Conservation (phyloP, 805 yeast species). For the Zygoascus bituminiphila region DNA sequence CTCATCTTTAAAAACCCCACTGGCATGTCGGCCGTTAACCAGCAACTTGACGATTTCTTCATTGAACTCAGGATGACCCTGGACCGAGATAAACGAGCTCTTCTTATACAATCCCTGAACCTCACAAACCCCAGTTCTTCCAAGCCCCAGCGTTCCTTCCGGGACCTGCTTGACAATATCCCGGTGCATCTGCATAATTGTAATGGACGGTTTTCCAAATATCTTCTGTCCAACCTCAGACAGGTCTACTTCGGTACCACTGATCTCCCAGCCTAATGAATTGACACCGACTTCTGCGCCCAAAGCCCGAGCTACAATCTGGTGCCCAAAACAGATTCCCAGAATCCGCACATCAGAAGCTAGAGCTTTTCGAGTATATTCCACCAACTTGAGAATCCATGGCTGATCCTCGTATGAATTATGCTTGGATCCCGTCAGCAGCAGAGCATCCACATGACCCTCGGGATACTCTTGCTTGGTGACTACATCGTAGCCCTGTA, state of each 20-base stretch:
- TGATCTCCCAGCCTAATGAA: slow-evolving; percentile 66
- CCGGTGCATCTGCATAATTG: slow-evolving; percentile 49
- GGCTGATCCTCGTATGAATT: slow-evolving; percentile 27
- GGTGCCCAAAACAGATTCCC: slow-evolving; percentile 84
- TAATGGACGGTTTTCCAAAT: slow-evolving; percentile 26
- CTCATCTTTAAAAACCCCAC: slow-evolving; percentile 11
- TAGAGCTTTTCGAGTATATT: slow-evolving; percentile 18
- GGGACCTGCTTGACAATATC: slow-evolving; percentile 46
- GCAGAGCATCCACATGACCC: slow-evolving; percentile 24
- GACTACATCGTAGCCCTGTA: slow-evolving; percentile 25
- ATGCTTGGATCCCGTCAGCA: slow-evolving; percentile 33
- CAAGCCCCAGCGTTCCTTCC: slow-evolving; percentile 39
- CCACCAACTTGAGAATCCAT: slow-evolving; percentile 31
- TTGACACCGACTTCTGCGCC: slow-evolving; percentile 54
- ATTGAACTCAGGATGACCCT: slow-evolving; percentile 85
- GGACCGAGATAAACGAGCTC: slow-evolving; percentile 54
- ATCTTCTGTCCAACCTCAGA: slow-evolving; percentile 36
- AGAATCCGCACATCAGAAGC: slow-evolving; percentile 18
- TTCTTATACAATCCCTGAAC: slow-evolving; percentile 61
- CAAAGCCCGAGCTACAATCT: slow-evolving; percentile 57
- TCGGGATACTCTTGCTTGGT: slow-evolving; percentile 23
- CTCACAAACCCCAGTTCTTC: slow-evolving; percentile 42
- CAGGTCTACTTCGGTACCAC: slow-evolving; percentile 43
- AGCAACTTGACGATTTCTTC: slow-evolving; percentile 23
- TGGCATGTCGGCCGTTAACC: slow-evolving; percentile 11